Base-by-base conservation (phyloP, 1,139 yeast species). In the Suhomyces ambrosiae region DNA sequence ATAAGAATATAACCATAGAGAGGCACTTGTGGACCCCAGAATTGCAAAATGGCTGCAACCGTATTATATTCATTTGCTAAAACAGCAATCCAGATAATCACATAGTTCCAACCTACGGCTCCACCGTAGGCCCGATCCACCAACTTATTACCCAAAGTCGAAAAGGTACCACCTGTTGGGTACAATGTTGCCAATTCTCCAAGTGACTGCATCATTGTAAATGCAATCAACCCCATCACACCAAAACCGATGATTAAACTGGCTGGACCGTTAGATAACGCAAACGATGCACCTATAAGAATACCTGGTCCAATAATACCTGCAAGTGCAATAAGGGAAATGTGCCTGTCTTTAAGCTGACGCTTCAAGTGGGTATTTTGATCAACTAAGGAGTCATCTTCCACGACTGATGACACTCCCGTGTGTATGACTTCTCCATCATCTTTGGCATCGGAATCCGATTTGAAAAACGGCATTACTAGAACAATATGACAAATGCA, bases 21-120 rank as follows among this genome's bases (percentile, higher is more conserved):
- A 1, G 85, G 84, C 2, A 80, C 78, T 45, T 74, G 72, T 10
- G 78, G 79, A 5, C 80, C 79, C 85, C 85, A 80, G 45, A 62
- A 77, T 39, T 66, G 69, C 61, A 80, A 50, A 27, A 80, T 74
- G 2, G 79, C 63, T 10, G 80, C 74, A 13, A 76, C 68, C 1
- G 77, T 69, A 46, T 77, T 78, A 54, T 78, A 78, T 51, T 80
- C 85, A 47, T 77, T 77, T 9, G 83, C 76, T 44, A 78, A 60
- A 11, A 79, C 83, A 2, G 80, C 78, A 14, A 77, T 61, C 82
- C 84, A 80, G 37, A 79, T 70, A 42, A 82, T 75, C 37, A 76
- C 77, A 54, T 81, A 81, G 48, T 70, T 73, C 79, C 83, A 79
- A 2, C 86, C 85, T 11, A 79, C 68, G 1, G 80, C 73, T 11